These are phyloP conservation scores for Fusarium denticulatum DNA, from an alignment of 2,329 filamentous ascomycete species.

Conservation along the genomic window DNA sequence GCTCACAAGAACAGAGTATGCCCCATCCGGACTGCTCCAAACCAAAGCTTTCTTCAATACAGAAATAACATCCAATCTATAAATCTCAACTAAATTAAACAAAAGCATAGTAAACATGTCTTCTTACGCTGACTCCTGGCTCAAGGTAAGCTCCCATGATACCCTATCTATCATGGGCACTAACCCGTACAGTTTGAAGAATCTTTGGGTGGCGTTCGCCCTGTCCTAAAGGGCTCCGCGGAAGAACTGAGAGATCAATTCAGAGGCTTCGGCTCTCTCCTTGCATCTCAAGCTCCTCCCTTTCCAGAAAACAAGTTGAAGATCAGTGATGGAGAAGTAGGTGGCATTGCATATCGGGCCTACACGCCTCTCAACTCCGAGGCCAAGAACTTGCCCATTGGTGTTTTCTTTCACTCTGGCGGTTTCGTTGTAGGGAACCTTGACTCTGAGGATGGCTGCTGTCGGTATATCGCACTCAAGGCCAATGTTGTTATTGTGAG, in stretches of 20 bases:
- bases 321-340: background rate
- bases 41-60: background rate
- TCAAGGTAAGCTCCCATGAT: background rate
- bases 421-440: background rate
- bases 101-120: too few species aligned
- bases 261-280: background rate
- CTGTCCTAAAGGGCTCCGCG: background rate
- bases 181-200: background rate
- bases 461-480: background rate
- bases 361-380: background rate
- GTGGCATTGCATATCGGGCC: background rate
- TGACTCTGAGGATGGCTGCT: background rate
- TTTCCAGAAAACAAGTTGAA: background rate
- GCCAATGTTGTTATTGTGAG: background rate
- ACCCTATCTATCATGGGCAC: accelerated
- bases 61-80: background rate
- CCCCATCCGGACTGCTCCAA: background rate
- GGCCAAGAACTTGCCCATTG: background rate
- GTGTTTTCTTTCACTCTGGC: background rate
- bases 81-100: background rate
- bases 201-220: background rate
- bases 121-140: background rate
- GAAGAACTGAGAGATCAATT: background rate
- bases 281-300: background rate
- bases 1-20: background rate